Evolutionary conservation across 306 rosid genomes (phyloP).

Genomic region (Urtica urens): DNA sequence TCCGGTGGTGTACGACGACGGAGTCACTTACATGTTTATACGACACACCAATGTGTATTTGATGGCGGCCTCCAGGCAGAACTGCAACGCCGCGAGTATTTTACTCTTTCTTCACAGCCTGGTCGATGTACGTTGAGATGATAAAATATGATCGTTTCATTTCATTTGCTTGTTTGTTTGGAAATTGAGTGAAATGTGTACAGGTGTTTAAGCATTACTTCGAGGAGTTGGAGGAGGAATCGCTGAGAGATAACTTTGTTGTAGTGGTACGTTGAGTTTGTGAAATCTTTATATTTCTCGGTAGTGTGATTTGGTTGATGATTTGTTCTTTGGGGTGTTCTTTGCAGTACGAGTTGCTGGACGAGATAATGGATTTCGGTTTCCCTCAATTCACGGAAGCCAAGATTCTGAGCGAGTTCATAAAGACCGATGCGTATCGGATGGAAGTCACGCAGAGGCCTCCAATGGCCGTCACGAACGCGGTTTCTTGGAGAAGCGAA

Average conservation of each 20-base stretch:
- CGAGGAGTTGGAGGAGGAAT: constrained; percentile 76
- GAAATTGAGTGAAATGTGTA: background rate
- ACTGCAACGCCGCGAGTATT: constrained; percentile 76
- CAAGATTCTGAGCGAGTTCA: constrained; percentile 68
- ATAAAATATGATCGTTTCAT: background rate
- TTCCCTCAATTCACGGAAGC: constrained; percentile 85
- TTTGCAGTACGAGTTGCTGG: constrained; percentile 65
- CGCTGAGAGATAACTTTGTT: constrained; percentile 78
- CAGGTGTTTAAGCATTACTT: constrained; percentile 84
- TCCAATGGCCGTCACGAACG: constrained; percentile 92
- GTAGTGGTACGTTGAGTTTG: constrained; percentile 50
- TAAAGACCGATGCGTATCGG: constrained; percentile 80
- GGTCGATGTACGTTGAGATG: constrained; percentile 36
- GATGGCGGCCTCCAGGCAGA: constrained; percentile 68
- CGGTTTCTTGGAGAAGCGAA: constrained; percentile 91
- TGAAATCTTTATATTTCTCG: background rate
- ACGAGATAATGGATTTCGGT: constrained; percentile 86
- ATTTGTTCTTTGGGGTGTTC: background rate
- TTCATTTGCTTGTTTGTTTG: background rate
- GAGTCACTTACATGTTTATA: constrained; percentile 66
- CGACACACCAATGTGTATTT: constrained; percentile 73
- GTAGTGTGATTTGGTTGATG: background rate
- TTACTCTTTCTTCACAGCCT: constrained; percentile 63
- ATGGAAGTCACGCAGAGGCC: constrained; percentile 81
- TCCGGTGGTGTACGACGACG: constrained; percentile 74